These are phyloP conservation scores for Periglandula ipomoeae DNA, from an alignment of 2,329 filamentous ascomycete genomes.

Conservation along the genomic window DNA sequence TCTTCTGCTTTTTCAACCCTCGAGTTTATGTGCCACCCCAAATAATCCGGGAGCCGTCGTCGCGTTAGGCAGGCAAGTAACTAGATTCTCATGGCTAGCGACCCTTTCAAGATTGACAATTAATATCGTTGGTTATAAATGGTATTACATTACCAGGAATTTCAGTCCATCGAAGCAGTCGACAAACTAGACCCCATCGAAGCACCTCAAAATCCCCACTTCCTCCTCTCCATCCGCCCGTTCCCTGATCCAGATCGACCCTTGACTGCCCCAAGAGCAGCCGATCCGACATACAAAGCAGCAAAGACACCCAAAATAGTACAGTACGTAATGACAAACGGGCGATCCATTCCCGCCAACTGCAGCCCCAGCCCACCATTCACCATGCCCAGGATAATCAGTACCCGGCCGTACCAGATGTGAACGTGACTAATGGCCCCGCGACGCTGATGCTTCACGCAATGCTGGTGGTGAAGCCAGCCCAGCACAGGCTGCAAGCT, in stretches of 20 bases:
- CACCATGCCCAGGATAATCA: constrained; percentile 50
- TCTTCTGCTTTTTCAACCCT: too few relatives aligned
- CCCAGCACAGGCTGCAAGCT: constrained; percentile 50
- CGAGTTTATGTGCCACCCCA: too few relatives aligned
- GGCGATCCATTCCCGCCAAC: constrained; percentile 30
- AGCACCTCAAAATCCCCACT: too few relatives aligned
- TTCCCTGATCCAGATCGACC: neutral
- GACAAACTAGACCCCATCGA: too few relatives aligned
- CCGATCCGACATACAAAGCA: constrained; percentile 29
- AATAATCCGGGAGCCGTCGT: too few relatives aligned
- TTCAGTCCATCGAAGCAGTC: too few relatives aligned
- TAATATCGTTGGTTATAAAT: too few relatives aligned
- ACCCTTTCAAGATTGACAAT: too few relatives aligned
- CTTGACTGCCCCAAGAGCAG: neutral
- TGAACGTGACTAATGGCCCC: constrained; percentile 46
- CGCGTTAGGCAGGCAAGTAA: too few relatives aligned
- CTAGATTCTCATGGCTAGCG: too few relatives aligned
- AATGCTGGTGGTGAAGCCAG: constrained; percentile 47
- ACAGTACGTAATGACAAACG: constrained; percentile 43
- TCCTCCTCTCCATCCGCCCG: neutral
- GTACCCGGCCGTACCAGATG: constrained; percentile 51
- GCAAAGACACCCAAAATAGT: constrained; percentile 44
- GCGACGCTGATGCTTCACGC: constrained; percentile 35
- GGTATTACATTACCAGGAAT: too few relatives aligned
- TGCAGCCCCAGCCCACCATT: constrained; percentile 55